Evolutionary conservation across 768 basidiomycete species (phyloP).

Genomic region (Basidioascus undulatus): DNA sequence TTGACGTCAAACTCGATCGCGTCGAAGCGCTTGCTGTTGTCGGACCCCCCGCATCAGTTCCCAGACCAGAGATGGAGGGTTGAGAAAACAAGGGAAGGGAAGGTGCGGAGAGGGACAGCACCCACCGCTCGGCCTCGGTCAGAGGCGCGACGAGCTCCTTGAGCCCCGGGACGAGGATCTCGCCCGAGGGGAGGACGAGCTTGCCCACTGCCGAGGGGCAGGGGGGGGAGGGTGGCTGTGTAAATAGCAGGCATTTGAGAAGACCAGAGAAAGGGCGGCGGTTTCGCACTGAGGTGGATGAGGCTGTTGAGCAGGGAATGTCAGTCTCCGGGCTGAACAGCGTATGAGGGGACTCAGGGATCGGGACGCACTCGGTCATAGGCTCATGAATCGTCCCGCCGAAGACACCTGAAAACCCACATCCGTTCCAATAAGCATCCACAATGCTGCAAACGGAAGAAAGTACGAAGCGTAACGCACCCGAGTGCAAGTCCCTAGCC

Average conservation of each 20-base stretch:
- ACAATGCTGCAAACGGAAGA: background rate
- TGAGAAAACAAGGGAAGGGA: background rate
- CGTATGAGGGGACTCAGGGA: constrained; percentile 21
- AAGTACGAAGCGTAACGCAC: constrained; percentile 30
- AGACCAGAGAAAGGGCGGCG: no score
- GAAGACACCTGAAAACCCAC: constrained; percentile 11
- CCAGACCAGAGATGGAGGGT: no score
- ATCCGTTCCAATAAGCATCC: background rate
- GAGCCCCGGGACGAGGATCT: constrained; percentile 69
- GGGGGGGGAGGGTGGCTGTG: no score
- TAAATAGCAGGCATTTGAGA: no score
- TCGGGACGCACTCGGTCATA: constrained; percentile 69
- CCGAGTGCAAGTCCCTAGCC: constrained; percentile 68
- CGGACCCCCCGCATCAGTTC: no score
- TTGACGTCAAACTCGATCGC: constrained; percentile 36
- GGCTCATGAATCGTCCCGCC: constrained; percentile 29
- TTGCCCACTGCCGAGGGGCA: no score
- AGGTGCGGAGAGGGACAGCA: background rate
- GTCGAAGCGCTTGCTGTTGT: constrained; percentile 41
- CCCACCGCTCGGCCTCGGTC: constrained; percentile 44
- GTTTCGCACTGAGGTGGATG: no score
- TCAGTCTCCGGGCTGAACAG: rapidly evolving
- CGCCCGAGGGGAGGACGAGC: constrained; percentile 53
- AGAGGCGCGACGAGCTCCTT: constrained; percentile 58
- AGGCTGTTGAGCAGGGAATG: no score